Evolutionary conservation across 2,329 filamentous ascomycete species (phyloP), one percentile per base, ranked within the genome.

Genomic region (Xylariaceae sp.): DNA sequence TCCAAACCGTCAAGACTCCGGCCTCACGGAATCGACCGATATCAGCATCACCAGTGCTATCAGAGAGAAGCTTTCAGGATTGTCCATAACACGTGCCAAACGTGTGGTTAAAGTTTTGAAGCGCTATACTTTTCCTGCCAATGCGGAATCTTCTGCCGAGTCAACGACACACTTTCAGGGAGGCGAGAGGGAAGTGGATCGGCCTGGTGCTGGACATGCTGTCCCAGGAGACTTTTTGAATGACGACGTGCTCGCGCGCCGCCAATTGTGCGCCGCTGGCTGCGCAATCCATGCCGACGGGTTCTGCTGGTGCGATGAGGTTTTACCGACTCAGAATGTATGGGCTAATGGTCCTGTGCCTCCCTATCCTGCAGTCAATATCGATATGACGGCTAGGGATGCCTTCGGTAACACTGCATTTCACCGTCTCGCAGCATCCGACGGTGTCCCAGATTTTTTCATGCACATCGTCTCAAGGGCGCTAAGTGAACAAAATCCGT

Each of bases 321-420:
- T 57, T 19, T 33, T 17, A 16, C 22, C 35, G 6, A 41, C 39
- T 16, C 52, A 44, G 32, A 40, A 32, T 20, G 35, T 46, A 29
- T 57, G 54, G 55, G 37, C 48, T 27, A 43, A 25, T 7, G 54
- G 68, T 11, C 45, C 36, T 0, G 46, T 58, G 3, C 48, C 74
- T 10, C 37, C 64, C 5, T 55, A 64, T 40, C 41, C 75, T 22
- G 62, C 63, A 17, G 55, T 59, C 2, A n/a, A n/a, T n/a, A n/a
- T n/a, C n/a, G n/a, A n/a, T n/a, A n/a, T n/a, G n/a, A n/a, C n/a
- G n/a, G n/a, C n/a, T n/a, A 60, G 62, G 12, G 77, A 81, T 50
- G 58, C 67, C 29, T 80, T 77, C 49, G 77, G 77, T 1, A 74
- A 77, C 32, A 78, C 67, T 5, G 67, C 75, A 36, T 76, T 77